A percentile compares a stretch with the other conserved stretches of the same genome.
phyloP scores from a whole-genome alignment of 2,329 filamentous ascomycete species.

The Emmonsiellopsis sp. region DNA sequence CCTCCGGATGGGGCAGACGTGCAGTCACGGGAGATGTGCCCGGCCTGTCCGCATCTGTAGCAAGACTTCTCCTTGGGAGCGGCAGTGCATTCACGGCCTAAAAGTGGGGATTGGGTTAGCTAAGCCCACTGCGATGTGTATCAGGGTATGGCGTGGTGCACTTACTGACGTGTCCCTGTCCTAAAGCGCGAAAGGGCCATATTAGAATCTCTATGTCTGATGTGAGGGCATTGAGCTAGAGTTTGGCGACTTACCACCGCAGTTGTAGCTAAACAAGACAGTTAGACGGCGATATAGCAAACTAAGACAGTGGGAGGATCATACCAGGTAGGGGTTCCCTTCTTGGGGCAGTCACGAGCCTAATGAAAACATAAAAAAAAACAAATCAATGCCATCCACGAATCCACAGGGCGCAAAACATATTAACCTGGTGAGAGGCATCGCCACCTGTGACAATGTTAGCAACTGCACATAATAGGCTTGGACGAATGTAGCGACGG shows the following conservation, averaged over 20 bases:
- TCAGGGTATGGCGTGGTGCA: slow-evolving; percentile 12
- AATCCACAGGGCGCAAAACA: slow-evolving; percentile 19
- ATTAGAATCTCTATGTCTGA: not conserved
- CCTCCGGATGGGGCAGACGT: slow-evolving; percentile 39
- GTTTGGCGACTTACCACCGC: slow-evolving; percentile 52
- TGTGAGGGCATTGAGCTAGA: slow-evolving; percentile 3
- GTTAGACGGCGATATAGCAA: slow-evolving; percentile 1
- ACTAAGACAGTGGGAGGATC: slow-evolving; percentile 15
- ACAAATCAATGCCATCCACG: slow-evolving; percentile 12
- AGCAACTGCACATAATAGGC: not conserved
- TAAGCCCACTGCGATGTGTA: not conserved
- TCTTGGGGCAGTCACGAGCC: slow-evolving; percentile 80
- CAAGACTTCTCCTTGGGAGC: slow-evolving; percentile 75
- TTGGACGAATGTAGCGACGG: not conserved
- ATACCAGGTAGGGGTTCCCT: slow-evolving; percentile 73
- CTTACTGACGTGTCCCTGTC: slow-evolving; percentile 70
- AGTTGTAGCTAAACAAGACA: slow-evolving; percentile 59
- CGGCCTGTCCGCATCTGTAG: slow-evolving; percentile 61
- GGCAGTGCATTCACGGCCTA: slow-evolving; percentile 82
- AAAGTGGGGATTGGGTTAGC: slow-evolving; percentile 3
- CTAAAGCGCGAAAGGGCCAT: slow-evolving; percentile 24
- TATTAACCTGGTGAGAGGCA: slow-evolving; percentile 63
- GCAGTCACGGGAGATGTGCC: slow-evolving; percentile 82
- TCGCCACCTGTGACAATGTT: slow-evolving; percentile 53
- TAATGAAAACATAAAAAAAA: slow-evolving; percentile 30